Conservation (phyloP, 176 grass and related monocot species). For the Saccharum officinarum region DNA sequence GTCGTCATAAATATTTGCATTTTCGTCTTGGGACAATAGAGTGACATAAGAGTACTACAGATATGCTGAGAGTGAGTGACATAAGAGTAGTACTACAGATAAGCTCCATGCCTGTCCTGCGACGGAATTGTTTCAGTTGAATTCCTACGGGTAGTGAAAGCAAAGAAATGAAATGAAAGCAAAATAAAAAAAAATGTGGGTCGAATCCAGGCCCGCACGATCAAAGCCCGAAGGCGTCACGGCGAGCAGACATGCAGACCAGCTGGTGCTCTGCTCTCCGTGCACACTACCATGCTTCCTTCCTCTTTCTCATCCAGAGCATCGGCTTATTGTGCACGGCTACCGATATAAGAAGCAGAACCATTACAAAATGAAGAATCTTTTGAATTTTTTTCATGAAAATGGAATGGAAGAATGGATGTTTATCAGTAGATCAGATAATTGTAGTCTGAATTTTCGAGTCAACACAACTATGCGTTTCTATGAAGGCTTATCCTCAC, state of each 20-base stretch:
- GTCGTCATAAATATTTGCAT: too few relatives aligned
- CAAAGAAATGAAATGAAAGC: not conserved
- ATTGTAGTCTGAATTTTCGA: conserved; percentile 85
- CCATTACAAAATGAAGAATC: not conserved
- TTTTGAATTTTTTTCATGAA: not conserved
- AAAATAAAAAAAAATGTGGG: conserved; percentile 22
- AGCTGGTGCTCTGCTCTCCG: conserved; percentile 37
- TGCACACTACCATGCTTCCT: conserved; percentile 94
- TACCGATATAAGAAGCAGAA: too few relatives aligned
- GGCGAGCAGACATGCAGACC: conserved; percentile 86
- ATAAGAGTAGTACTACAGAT: too few relatives aligned
- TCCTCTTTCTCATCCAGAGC: conserved; percentile 61
- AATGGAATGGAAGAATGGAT: not conserved
- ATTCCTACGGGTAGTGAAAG: too few relatives aligned
- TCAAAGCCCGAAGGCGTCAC: conserved; percentile 86
- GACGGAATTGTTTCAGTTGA: too few relatives aligned
- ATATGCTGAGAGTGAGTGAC: too few relatives aligned
- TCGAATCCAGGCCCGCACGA: conserved; percentile 79
- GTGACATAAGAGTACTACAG: too few relatives aligned
- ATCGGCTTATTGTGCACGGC: conserved; percentile 91
- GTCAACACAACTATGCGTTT: conserved; percentile 67
- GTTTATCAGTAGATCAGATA: conserved; percentile 72
- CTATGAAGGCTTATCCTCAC: conserved; percentile 65
- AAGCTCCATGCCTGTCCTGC: too few relatives aligned
- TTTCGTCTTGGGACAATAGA: too few relatives aligned